These are phyloP conservation scores for Xylariaceae sp. DNA, from an alignment of 2,329 filamentous ascomycete species.

Conservation along the genomic window DNA sequence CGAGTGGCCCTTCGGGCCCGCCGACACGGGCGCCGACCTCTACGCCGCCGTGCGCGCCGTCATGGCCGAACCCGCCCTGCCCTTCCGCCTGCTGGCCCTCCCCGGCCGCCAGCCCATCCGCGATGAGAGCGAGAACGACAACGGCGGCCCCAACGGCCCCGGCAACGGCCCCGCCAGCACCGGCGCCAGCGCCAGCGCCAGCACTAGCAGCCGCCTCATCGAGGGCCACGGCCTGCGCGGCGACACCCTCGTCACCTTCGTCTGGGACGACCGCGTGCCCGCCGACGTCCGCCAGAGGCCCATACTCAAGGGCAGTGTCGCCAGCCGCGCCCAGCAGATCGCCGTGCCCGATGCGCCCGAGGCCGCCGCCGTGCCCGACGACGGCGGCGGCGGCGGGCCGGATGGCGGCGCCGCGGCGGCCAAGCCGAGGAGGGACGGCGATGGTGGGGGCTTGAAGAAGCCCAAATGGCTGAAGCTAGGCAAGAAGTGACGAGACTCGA, in stretches of 20 bases:
- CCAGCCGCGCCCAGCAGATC: conserved; percentile 48
- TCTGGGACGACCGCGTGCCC: conserved; percentile 22
- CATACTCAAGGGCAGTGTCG: conserved; percentile 41
- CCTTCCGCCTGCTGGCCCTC: conserved; percentile 65
- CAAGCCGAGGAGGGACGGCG: conserved; percentile 14
- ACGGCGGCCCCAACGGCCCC: too few species aligned
- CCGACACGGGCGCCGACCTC: conserved; percentile 62
- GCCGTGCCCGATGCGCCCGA: conserved; percentile 43
- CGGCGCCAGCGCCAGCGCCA: conserved; percentile 7
- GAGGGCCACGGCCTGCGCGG: conserved; percentile 62
- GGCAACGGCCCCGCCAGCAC: too few species aligned
- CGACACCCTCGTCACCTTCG: conserved; percentile 59
- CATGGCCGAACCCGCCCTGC: conserved; percentile 55
- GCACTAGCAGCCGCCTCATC: conserved; percentile 53
- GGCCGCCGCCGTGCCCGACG: conserved; percentile 22
- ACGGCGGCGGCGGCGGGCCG: conserved; percentile 1
- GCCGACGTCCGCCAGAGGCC: conserved; percentile 19
- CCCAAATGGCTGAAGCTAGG: conserved; percentile 62
- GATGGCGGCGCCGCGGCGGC: conserved; percentile 1
- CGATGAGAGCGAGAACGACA: too few species aligned
- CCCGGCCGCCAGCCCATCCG: conserved; percentile 43
- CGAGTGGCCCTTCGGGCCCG: conserved; percentile 60
- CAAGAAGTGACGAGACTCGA: too few species aligned
- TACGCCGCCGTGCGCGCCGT: conserved; percentile 68
- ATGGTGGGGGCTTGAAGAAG: conserved; percentile 27